Percentiles rank a stretch among this genome's conserved stretches.
Evolutionary conservation across 1,139 yeast genomes (phyloP).

Genomic region (Saccharomyces uvarum): DNA sequence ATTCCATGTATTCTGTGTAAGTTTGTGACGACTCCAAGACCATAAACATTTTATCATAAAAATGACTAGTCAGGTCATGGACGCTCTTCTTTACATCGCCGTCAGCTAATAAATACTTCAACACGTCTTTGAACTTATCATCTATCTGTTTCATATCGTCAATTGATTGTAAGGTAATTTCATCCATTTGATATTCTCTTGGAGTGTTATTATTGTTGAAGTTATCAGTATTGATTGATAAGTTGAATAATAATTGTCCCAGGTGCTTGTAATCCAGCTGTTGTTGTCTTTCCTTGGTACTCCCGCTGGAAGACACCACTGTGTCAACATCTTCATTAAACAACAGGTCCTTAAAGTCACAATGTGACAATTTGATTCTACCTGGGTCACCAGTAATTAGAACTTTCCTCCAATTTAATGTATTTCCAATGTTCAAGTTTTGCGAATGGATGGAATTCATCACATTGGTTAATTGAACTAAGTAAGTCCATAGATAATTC

Average conservation of each 20-base stretch:
- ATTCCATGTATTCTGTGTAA: slow-evolving; percentile 58
- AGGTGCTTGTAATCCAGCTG: slow-evolving; percentile 47
- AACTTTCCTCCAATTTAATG: slow-evolving; percentile 58
- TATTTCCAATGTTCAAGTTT: slow-evolving; percentile 54
- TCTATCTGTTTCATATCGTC: slow-evolving; percentile 29
- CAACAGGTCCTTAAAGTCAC: slow-evolving; percentile 50
- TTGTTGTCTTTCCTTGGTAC: slow-evolving; percentile 35
- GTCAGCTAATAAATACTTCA: slow-evolving; percentile 33
- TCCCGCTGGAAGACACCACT: neutral
- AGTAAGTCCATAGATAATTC: slow-evolving; percentile 63
- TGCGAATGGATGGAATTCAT: slow-evolving; percentile 53
- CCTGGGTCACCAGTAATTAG: slow-evolving; percentile 61
- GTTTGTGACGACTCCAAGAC: slow-evolving; percentile 49
- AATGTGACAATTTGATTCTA: slow-evolving; percentile 61
- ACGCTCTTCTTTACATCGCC: slow-evolving; percentile 28
- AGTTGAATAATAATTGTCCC: slow-evolving; percentile 52
- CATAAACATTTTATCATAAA: slow-evolving; percentile 33
- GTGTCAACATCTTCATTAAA: slow-evolving; percentile 25
- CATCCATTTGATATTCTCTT: slow-evolving; percentile 9
- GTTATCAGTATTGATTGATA: slow-evolving; percentile 43
- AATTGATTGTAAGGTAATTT: slow-evolving; percentile 7
- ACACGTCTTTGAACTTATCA: slow-evolving; percentile 31
- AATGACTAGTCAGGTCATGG: slow-evolving; percentile 18
- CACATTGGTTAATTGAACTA: slow-evolving; percentile 67
- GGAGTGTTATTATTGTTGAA: slow-evolving; percentile 10